A percentile compares a stretch with the other conserved stretches of the same genome.
These are phyloP conservation scores for Penicillium crustosum DNA, from an alignment of 2,329 filamentous ascomycete species.

Conservation along the genomic window DNA sequence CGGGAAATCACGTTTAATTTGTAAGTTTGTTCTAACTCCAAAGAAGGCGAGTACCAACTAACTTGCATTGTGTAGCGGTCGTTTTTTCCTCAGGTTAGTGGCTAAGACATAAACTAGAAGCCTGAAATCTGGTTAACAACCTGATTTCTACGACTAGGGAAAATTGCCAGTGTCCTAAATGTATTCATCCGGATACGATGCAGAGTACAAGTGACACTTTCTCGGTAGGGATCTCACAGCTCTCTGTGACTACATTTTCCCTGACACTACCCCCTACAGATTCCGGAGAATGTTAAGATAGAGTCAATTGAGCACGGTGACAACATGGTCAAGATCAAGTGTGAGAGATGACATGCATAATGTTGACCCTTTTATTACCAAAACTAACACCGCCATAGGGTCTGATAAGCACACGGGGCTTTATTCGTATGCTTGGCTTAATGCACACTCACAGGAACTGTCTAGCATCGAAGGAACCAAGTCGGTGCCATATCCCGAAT, in stretches of 20 bases:
- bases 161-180: slow-evolving; percentile 68
- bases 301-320: slow-evolving; percentile 32
- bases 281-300: slow-evolving; percentile 47
- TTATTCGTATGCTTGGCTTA: slow-evolving; percentile 65
- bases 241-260: background rate
- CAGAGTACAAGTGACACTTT: slow-evolving; percentile 70
- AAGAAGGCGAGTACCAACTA: background rate
- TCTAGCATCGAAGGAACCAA: slow-evolving; percentile 12
- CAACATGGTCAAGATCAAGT: slow-evolving; percentile 50
- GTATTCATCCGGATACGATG: slow-evolving; percentile 68
- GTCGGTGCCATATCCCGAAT: background rate
- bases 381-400: slow-evolving; percentile 51
- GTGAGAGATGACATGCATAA: slow-evolving; percentile 39
- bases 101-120: background rate
- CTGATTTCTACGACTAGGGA: slow-evolving; percentile 52
- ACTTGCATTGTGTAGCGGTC: slow-evolving; percentile 13
- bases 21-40: background rate
- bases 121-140: background rate
- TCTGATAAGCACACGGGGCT: slow-evolving; percentile 66
- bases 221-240: slow-evolving; percentile 46
- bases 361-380: slow-evolving; percentile 1
- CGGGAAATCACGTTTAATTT: background rate
- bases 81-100: slow-evolving; percentile 22
- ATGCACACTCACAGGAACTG: slow-evolving; percentile 44
- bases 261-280: slow-evolving; percentile 35